Conservation (phyloP, 805 yeast genomes). For the Saccharomycopsis vini region DNA sequence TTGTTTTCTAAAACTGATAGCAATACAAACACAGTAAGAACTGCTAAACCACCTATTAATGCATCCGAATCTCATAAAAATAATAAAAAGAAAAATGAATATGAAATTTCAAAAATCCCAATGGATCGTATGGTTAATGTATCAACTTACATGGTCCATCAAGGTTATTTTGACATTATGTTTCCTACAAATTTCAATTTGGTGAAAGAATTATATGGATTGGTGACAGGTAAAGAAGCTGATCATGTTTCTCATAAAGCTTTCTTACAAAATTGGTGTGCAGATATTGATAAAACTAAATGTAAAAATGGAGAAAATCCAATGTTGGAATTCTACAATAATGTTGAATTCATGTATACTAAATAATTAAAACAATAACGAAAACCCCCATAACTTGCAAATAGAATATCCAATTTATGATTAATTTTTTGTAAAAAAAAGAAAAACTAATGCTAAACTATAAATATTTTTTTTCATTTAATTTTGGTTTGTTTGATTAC, state of each 20-base stretch:
- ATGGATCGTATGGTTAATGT: conserved; percentile 58
- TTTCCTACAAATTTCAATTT: conserved; percentile 72
- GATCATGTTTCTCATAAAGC: conserved; percentile 50
- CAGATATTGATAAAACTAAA: conserved; percentile 50
- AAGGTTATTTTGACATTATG: conserved; percentile 81
- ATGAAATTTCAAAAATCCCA: conserved; percentile 9
- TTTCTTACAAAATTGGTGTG: conserved; percentile 61
- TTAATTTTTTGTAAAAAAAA: no score
- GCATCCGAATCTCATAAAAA: no score
- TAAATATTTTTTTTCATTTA: no score
- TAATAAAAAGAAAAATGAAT: conserved; percentile 11
- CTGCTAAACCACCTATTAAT: conserved; percentile 4
- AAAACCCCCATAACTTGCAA: no score
- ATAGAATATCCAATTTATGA: no score
- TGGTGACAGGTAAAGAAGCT: conserved; percentile 53
- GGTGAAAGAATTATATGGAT: conserved; percentile 51
- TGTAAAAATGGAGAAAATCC: conserved; percentile 79
- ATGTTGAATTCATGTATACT: conserved; percentile 57
- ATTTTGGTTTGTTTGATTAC: no score
- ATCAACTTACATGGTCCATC: conserved; percentile 70
- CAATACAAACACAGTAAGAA: background rate
- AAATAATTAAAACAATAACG: background rate
- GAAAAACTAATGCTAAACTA: no score
- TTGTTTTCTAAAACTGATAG: conserved; percentile 8
- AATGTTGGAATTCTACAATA: conserved; percentile 65